phyloP scores from a whole-genome alignment of 2,329 filamentous ascomycete species.

The Paracamarosporium sp. region DNA sequence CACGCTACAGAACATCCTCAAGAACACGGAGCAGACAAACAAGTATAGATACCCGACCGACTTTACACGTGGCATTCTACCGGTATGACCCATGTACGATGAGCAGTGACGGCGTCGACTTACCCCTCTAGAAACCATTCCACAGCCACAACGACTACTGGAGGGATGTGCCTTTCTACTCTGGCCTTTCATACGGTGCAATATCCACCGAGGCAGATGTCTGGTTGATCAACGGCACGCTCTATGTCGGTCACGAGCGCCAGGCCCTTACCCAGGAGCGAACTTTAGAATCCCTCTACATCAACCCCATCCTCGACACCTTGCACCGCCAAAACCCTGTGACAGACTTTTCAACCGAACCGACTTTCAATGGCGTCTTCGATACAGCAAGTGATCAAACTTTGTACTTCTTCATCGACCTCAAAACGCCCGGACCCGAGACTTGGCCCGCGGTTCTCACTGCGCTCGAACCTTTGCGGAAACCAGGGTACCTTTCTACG shows the following conservation, averaged over 20 bases:
- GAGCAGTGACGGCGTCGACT: conserved; percentile 8
- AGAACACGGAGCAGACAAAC: conserved; percentile 59
- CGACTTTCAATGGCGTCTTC: conserved; percentile 66
- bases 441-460: conserved; percentile 64
- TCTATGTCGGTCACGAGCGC: conserved; percentile 65
- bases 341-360: conserved; percentile 53
- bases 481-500: conserved; percentile 60
- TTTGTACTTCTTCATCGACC: conserved; percentile 69
- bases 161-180: conserved; percentile 56
- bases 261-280: conserved; percentile 59
- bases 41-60: conserved; percentile 68
- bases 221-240: conserved; percentile 62
- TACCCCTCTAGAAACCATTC: conserved; percentile 53
- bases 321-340: conserved; percentile 63
- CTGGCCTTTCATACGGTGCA: conserved; percentile 63
- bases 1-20: conserved; percentile 62
- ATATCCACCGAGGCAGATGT: conserved; percentile 67
- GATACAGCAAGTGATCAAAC: conserved; percentile 65
- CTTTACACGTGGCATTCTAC: conserved; percentile 65
- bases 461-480: conserved; percentile 64
- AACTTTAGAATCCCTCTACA: conserved; percentile 65
- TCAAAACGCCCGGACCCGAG: conserved; percentile 64
- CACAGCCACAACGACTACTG: conserved; percentile 69
- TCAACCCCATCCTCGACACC: conserved; percentile 64
- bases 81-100: conserved; percentile 47